phyloP scores from a whole-genome alignment of 345 rosid species.

The Melastoma malabathricum region DNA sequence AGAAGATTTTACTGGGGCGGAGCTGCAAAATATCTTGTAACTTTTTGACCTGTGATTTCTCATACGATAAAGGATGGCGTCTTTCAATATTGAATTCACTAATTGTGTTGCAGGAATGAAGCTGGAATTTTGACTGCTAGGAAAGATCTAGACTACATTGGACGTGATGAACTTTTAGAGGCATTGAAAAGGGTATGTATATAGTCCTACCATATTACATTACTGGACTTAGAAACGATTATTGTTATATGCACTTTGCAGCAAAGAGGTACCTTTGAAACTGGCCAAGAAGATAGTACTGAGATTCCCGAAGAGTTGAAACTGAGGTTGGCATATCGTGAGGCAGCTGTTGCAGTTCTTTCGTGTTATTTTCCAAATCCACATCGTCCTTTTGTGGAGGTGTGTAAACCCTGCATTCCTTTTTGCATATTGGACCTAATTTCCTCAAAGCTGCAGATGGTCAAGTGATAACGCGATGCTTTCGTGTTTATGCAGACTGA shows the following conservation, averaged over 20 bases:
- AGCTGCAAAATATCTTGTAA: slow-evolving; percentile 90
- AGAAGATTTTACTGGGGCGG: slow-evolving; percentile 93
- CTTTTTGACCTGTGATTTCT: slow-evolving; percentile 3
- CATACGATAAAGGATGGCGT: slow-evolving; percentile 1
- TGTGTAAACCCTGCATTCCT: slow-evolving; percentile 8
- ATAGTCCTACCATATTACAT: slow-evolving; percentile 5
- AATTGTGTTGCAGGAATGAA: slow-evolving; percentile 56
- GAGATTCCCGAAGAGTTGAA: slow-evolving; percentile 75
- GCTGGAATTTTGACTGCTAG: slow-evolving; percentile 97
- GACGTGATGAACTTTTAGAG: slow-evolving; percentile 78
- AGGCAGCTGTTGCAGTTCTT: slow-evolving; percentile 91
- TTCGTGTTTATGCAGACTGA: slow-evolving; percentile 45
- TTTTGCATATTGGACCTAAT: too few relatives aligned
- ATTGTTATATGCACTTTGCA: slow-evolving; percentile 19
- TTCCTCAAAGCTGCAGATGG: too few relatives aligned
- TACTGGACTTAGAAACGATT: slow-evolving; percentile 1
- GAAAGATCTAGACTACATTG: slow-evolving; percentile 80
- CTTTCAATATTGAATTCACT: slow-evolving; percentile 14
- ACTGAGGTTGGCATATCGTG: slow-evolving; percentile 83
- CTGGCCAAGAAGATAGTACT: slow-evolving; percentile 84
- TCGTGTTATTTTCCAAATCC: slow-evolving; percentile 85
- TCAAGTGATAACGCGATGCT: too few relatives aligned
- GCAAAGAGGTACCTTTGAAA: slow-evolving; percentile 96
- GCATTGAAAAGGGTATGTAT: slow-evolving; percentile 74
- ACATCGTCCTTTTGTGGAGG: slow-evolving; percentile 59